These are phyloP conservation scores for Gremmenia infestans DNA, from an alignment of 2,329 filamentous ascomycete species.

Conservation along the genomic window DNA sequence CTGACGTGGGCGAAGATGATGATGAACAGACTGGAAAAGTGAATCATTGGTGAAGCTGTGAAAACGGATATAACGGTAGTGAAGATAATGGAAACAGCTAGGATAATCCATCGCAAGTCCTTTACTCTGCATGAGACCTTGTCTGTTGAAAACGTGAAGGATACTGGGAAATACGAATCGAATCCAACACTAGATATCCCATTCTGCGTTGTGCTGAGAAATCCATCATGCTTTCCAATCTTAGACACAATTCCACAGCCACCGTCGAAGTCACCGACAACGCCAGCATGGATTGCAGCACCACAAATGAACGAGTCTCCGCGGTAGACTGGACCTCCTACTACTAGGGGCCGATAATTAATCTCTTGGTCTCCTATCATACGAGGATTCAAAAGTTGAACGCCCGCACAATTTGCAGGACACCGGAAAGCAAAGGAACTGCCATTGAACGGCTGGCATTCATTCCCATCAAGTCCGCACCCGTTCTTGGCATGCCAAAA, in stretches of 20 bases:
- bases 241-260: slow-evolving; percentile 78
- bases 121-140: slow-evolving; percentile 66
- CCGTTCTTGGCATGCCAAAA: slow-evolving; percentile 68
- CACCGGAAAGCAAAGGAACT: slow-evolving; percentile 69
- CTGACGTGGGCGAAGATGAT: slow-evolving; percentile 87
- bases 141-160: slow-evolving; percentile 65
- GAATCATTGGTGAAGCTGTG: slow-evolving; percentile 69
- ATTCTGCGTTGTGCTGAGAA: slow-evolving; percentile 57
- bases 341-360: slow-evolving; percentile 56
- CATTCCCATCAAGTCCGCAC: slow-evolving; percentile 69
- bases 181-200: slow-evolving; percentile 75
- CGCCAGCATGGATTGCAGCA: slow-evolving; percentile 76
- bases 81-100: slow-evolving; percentile 76
- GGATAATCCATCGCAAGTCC: slow-evolving; percentile 68
- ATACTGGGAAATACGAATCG: slow-evolving; percentile 82
- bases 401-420: slow-evolving; percentile 63
- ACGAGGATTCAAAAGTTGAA: slow-evolving; percentile 64
- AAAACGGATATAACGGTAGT: slow-evolving; percentile 74
- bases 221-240: slow-evolving; percentile 62
- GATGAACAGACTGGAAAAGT: slow-evolving; percentile 79
- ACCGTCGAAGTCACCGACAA: slow-evolving; percentile 65
- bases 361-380: slow-evolving; percentile 68
- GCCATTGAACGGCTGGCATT: slow-evolving; percentile 70
- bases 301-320: slow-evolving; percentile 86
- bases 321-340: slow-evolving; percentile 75